A percentile compares a stretch with the other conserved stretches of the same genome.
These are phyloP conservation scores for Clitopilus hobsonii DNA, from an alignment of 768 basidiomycete species.

Conservation along the genomic window DNA sequence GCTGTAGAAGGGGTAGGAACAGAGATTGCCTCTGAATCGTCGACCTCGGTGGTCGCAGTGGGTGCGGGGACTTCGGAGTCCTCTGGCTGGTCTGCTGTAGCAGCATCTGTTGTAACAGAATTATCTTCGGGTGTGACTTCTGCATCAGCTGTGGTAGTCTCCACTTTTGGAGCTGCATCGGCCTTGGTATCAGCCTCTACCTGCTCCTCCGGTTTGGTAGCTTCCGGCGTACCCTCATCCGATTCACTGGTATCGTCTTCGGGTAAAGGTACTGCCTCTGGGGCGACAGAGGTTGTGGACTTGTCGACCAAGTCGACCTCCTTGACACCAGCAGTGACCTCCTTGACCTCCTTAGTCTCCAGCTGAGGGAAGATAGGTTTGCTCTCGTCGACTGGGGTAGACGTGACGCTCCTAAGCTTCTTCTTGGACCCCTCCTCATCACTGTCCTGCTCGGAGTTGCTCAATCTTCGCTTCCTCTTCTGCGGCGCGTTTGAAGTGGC, in stretches of 20 bases:
- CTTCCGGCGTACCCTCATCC: slow-evolving; percentile 24
- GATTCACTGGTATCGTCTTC: slow-evolving; percentile 33
- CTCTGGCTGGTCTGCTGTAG: background rate
- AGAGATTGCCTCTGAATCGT: background rate
- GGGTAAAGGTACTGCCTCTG: slow-evolving; percentile 35
- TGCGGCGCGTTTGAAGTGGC: slow-evolving; percentile 75
- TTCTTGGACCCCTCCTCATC: slow-evolving; percentile 36
- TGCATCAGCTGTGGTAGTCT: background rate
- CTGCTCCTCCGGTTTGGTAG: slow-evolving; percentile 10
- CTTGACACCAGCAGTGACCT: slow-evolving; percentile 67
- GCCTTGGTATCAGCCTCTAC: slow-evolving; percentile 7
- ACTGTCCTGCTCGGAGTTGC: slow-evolving; percentile 39
- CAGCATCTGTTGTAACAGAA: background rate
- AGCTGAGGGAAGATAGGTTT: slow-evolving; percentile 18
- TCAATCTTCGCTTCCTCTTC: slow-evolving; percentile 61
- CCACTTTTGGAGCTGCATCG: background rate
- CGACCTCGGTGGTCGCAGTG: background rate
- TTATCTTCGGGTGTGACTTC: background rate
- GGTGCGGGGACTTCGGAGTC: background rate
- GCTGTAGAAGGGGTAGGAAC: background rate
- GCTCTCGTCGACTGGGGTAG: slow-evolving; percentile 11
- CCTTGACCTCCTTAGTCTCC: slow-evolving; percentile 56
- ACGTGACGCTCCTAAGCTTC: slow-evolving; percentile 35
- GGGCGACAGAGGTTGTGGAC: slow-evolving; percentile 16
- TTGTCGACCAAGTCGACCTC: slow-evolving; percentile 59